Conservation (phyloP, 2,329 filamentous ascomycete species). For the Passalora sequoiae region DNA sequence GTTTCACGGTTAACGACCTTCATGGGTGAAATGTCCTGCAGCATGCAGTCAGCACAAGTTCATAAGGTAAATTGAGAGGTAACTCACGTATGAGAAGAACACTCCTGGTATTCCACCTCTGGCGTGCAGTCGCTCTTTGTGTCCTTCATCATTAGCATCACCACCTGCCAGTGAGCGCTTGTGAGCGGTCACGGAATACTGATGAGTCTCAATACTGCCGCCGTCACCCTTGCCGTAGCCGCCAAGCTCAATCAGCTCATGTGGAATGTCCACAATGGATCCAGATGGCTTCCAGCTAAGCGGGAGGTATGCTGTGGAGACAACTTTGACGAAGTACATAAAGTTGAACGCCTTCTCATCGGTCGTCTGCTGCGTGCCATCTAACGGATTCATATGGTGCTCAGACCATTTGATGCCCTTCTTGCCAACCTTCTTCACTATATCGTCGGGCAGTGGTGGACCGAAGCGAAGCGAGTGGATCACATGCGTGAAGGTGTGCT, state of each 20-base stretch:
- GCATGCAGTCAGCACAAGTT: slow-evolving; percentile 1
- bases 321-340: slow-evolving; percentile 99
- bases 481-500: slow-evolving; percentile 82
- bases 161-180: slow-evolving; percentile 82
- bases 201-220: slow-evolving; percentile 92
- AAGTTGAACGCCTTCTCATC: slow-evolving; percentile 84
- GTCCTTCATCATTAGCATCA: slow-evolving; percentile 77
- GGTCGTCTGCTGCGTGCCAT: slow-evolving; percentile 70
- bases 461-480: slow-evolving; percentile 91
- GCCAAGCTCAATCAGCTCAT: slow-evolving; percentile 59
- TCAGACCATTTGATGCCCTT: slow-evolving; percentile 67
- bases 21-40: slow-evolving; percentile 88
- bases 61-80: slow-evolving; percentile 28
- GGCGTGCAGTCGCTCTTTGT: slow-evolving; percentile 86
- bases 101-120: slow-evolving; percentile 91
- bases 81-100: slow-evolving; percentile 92
- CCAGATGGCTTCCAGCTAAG: slow-evolving; percentile 73
- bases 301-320: slow-evolving; percentile 89
- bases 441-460: slow-evolving; percentile 73
- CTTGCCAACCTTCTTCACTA: slow-evolving; percentile 59
- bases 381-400: slow-evolving; percentile 88
- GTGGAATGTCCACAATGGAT: slow-evolving; percentile 31
- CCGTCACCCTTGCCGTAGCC: slow-evolving; percentile 57
- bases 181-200: slow-evolving; percentile 97
- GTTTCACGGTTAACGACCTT: slow-evolving; percentile 97